Base-by-base conservation (phyloP, 176 grass and related monocot genomes). In the Tillandsia leiboldiana region DNA sequence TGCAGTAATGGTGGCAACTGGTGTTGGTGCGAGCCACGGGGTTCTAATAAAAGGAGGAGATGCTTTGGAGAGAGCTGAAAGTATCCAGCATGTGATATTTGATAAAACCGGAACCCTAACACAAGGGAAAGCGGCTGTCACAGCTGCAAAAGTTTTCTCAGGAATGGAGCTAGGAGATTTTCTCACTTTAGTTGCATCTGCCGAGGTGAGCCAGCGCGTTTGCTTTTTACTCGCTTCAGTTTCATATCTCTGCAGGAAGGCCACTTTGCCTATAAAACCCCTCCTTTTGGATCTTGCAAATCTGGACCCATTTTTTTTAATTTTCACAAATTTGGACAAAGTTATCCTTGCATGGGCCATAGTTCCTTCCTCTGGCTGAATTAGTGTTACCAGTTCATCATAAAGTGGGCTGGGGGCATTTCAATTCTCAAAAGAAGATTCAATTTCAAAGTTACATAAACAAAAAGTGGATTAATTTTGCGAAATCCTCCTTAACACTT, bases 1-100 rank as follows among this genome's bases (percentile, higher is more conserved):
- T 63, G 94, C 94, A 51, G 94, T 99, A 52, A 99, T 99, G 94
- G 94, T 99, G 27, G 94, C 94, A 4, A 99, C 94, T 22, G 94
- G 94, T 81, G 79, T 99, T 12, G 94, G 94, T 67, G 94, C 94
- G 63, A 85, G 86, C 9, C 94, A 99, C 29, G 94, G 94, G 63
- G 79, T 99, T 13, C 84, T 99, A 56, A 84, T 99, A 52, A 99
- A 99, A 76, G 94, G 94, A 26, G 94, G 94, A 53, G 94, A 99
- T 85, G 94, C 94, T 12, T 66, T 99, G 64, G 94, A 99, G 74
- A 86, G 89, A 77, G 89, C 89, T 67, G 78, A 93, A 68, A 92
- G 76, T 82, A 70, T 99, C 8, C 68, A 82, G 13, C 87, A 93
- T 59, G 89, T 99, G 48, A 83, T 99, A 20, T 99, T 99, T n/a